Percentiles rank a stretch among this genome's conserved stretches.
These are phyloP conservation scores for Creolimax fragrantissima DNA, from an alignment of 78 protist species.

Conservation along the genomic window DNA sequence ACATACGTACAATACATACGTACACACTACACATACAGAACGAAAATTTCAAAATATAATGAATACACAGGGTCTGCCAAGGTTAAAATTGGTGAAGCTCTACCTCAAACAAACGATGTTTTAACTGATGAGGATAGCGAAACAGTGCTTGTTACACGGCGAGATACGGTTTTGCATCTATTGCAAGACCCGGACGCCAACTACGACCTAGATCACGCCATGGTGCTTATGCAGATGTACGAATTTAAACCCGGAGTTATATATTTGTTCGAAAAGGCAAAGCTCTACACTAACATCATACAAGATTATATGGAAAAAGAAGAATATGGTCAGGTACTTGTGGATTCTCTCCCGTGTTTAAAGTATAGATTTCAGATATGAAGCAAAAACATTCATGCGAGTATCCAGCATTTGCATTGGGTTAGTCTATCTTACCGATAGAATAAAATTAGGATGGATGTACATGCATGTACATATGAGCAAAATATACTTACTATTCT, in stretches of 20 bases:
- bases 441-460: too few species aligned
- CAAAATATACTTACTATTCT: too few species aligned
- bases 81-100: too few species aligned
- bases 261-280: conserved; percentile 49
- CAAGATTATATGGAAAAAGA: conserved; percentile 70
- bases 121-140: too few species aligned
- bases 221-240: conserved; percentile 61
- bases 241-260: conserved; percentile 62
- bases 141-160: neutral
- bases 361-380: too few species aligned
- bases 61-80: too few species aligned
- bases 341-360: too few species aligned
- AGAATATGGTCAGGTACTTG: conserved; percentile 29
- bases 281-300: conserved; percentile 60
- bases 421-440: too few species aligned
- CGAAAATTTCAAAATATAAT: neutral
- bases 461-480: too few species aligned
- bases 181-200: neutral
- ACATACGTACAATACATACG: neutral
- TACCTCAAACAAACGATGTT: too few species aligned
- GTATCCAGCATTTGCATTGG: too few species aligned
- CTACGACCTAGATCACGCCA: conserved; percentile 60
- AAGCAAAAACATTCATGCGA: too few species aligned
- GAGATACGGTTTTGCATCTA: neutral
- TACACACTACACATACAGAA: neutral